Evolutionary conservation across 345 rosid genomes (phyloP), one percentile per base, ranked within the genome.

Genomic region (Clarkia xantiana): DNA sequence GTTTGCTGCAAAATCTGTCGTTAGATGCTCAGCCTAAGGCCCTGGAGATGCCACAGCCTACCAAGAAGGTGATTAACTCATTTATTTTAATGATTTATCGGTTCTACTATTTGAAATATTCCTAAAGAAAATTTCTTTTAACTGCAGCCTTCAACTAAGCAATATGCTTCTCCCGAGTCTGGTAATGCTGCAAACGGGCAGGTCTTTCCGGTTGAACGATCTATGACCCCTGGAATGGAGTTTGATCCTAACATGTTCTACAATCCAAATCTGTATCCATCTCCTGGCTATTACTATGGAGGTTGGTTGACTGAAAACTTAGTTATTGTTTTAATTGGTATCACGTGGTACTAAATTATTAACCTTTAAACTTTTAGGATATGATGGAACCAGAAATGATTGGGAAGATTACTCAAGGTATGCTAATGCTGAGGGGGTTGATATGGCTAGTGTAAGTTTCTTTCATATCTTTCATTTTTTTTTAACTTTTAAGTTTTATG

Each of bases 351-450:
- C 16, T 10, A 0, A 29, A 20, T 40, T 36, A 23, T 49, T 7
- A 12, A n/a, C 52, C 38, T 42, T 42, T 9, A 42, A 13, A 13
- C 45, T 42, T 42, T 2, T 42, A 42, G 45, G 45, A 0, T 42
- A 11, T 42, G 14, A 42, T 42, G 45, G 45, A 16, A 2, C 45
- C 11, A 1, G 14, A 13, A 42, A 14, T 42, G 45, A 42, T 42
- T 42, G 45, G 45, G 45, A 14, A 16, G 45, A 42, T 42, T 42
- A 42, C 17, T 42, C 45, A 13, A 75, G 80, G 60, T 81, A 72
- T 52, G 20, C 55, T 0, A 74, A 63, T 56, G 54, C 76, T 10
- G 94, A 87, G 44, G 94, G 84, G 57, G 76, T 77, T 57, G 96
- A 87, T 47, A 65, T 77, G 72, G 55, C 70, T 36, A 52, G 83